Evolutionary conservation across 2,329 filamentous ascomycete genomes (phyloP).

Genomic region (Pseudogymnoascus destructans): DNA sequence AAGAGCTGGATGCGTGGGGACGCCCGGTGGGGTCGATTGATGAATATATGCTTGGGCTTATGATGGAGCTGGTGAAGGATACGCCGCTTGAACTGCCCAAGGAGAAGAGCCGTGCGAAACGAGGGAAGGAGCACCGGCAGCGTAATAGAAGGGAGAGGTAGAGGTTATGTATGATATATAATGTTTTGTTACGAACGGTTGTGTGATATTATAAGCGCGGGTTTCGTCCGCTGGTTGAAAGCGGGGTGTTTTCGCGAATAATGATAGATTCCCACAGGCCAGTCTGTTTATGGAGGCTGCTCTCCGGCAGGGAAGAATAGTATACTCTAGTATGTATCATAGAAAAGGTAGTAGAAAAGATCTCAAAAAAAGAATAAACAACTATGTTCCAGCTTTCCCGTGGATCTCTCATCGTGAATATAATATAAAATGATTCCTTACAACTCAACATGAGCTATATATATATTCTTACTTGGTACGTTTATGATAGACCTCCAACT

Average conservation of each 20-base stretch:
- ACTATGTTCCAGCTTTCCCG: neutral
- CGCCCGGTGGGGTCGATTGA: slow-evolving; percentile 50
- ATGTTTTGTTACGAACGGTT: neutral
- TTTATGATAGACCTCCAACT: neutral
- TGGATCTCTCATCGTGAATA: neutral
- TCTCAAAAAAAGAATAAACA: neutral
- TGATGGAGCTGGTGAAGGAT: slow-evolving; percentile 47
- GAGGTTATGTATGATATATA: neutral
- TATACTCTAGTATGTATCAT: neutral
- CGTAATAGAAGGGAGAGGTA: neutral
- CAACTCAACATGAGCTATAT: neutral
- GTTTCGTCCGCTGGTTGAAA: neutral
- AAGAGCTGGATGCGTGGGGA: slow-evolving; percentile 47
- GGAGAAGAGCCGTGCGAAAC: slow-evolving; percentile 51
- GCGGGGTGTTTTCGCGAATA: slow-evolving; percentile 1
- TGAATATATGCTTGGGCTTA: slow-evolving; percentile 59
- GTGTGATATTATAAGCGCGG: neutral
- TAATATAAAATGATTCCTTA: neutral
- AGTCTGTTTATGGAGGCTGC: neutral
- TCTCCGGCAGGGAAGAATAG: neutral
- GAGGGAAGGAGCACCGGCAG: slow-evolving; percentile 20
- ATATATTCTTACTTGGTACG: neutral
- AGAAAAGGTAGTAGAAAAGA: neutral
- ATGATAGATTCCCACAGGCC: neutral
- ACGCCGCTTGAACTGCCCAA: slow-evolving; percentile 49